Conservation (phyloP, 164 flowering plant genomes). For the Magnolia changhungtana region DNA sequence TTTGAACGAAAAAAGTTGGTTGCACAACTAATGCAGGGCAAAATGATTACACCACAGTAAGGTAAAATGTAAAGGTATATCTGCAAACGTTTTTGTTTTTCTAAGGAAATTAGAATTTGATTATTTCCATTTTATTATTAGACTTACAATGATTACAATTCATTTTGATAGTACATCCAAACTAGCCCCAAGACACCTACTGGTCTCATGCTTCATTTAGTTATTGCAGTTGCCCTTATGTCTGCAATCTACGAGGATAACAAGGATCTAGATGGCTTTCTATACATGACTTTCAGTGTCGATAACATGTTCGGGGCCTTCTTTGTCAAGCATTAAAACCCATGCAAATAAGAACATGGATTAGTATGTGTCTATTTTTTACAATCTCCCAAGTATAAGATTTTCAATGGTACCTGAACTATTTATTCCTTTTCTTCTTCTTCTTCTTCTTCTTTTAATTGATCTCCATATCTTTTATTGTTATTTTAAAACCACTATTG, state of each 20-base stretch:
- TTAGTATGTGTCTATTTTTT: constrained; percentile 19
- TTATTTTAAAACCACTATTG: no score
- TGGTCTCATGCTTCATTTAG: not conserved
- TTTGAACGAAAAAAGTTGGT: no score
- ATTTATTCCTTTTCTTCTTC: no score
- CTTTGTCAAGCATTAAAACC: not conserved
- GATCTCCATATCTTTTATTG: not conserved
- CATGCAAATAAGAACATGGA: constrained; percentile 11
- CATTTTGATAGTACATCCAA: not conserved
- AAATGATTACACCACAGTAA: no score
- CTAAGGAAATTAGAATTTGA: no score
- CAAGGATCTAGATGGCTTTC: constrained; percentile 85
- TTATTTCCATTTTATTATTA: no score
- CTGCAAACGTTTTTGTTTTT: no score
- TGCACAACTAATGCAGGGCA: no score
- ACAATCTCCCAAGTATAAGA: not conserved
- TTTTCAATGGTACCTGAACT: not conserved
- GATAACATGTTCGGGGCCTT: constrained; percentile 73
- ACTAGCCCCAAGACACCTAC: not conserved
- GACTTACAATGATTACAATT: no score
- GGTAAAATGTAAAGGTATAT: no score
- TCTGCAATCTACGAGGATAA: constrained; percentile 80
- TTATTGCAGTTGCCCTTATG: constrained; percentile 74
- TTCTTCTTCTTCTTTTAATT: not conserved
- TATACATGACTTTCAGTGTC: constrained; percentile 92